Evolutionary conservation across 2,329 filamentous ascomycete species (phyloP).

Genomic region (Phaeoacremonium minimum): DNA sequence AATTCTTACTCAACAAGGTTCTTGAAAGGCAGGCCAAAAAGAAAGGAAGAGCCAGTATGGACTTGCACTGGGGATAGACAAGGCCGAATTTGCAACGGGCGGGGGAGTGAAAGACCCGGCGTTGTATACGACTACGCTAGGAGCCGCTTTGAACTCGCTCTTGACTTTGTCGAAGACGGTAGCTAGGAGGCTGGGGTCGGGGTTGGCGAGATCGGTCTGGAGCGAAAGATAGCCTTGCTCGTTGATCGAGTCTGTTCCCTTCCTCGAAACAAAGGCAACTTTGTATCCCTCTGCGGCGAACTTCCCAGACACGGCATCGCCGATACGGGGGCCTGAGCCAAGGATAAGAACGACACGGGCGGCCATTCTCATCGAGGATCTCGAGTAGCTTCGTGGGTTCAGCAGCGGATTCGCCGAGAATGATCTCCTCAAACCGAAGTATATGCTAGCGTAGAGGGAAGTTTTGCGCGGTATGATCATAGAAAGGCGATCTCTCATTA

Average conservation of each 20-base stretch:
- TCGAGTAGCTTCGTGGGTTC: too few relatives aligned
- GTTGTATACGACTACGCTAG: conserved; percentile 16
- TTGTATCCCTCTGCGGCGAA: conserved; percentile 19
- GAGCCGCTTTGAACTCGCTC: background rate
- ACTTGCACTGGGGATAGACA: conserved; percentile 5
- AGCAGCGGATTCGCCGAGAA: too few relatives aligned
- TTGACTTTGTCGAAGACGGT: conserved; percentile 1
- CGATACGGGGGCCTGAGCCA: conserved; percentile 18
- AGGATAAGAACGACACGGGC: conserved; percentile 17
- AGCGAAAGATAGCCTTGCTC: background rate
- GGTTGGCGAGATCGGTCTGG: background rate
- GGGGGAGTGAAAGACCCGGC: background rate
- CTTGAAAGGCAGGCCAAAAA: too few relatives aligned
- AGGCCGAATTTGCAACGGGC: conserved; percentile 1
- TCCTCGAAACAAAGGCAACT: conserved; percentile 17
- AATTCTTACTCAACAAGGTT: too few relatives aligned
- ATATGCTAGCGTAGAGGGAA: too few relatives aligned
- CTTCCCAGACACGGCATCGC: conserved; percentile 12
- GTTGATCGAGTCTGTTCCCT: conserved; percentile 1
- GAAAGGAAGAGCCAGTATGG: too few relatives aligned
- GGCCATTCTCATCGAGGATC: too few relatives aligned
- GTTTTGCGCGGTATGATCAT: too few relatives aligned
- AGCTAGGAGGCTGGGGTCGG: background rate
- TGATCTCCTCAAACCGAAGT: too few relatives aligned
- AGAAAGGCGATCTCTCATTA: too few relatives aligned